phyloP scores from a whole-genome alignment of 768 basidiomycete genomes.

The Nevesoporus exiguus region DNA sequence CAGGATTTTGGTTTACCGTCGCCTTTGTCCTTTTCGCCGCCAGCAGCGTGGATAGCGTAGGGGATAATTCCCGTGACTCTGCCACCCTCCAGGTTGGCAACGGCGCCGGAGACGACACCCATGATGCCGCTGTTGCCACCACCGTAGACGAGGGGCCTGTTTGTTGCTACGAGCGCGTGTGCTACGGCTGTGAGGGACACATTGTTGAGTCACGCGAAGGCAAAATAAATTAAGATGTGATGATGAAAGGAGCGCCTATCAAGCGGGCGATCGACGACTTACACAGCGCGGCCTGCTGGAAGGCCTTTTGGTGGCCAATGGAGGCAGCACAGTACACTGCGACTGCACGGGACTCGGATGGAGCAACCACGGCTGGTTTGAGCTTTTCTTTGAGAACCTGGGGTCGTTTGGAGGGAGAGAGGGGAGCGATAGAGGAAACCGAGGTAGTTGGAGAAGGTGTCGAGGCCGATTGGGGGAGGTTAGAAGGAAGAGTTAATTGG shows the following conservation, averaged over 20 bases:
- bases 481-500: conserved; percentile 10
- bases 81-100: conserved; percentile 57
- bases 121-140: conserved; percentile 83
- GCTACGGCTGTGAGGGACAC: conserved; percentile 56
- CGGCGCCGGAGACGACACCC: conserved; percentile 73
- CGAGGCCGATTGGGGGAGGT: background rate
- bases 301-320: conserved; percentile 58
- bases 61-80: conserved; percentile 78
- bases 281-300: conserved; percentile 68
- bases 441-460: background rate
- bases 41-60: conserved; percentile 63
- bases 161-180: conserved; percentile 56
- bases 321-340: conserved; percentile 87
- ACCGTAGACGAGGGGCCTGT: conserved; percentile 77
- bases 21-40: conserved; percentile 58
- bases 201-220: conserved; percentile 3
- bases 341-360: conserved; percentile 41
- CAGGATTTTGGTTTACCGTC: conserved; percentile 21
- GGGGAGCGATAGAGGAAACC: background rate
- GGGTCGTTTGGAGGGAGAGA: background rate
- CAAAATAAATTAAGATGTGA: background rate
- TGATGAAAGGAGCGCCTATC: background rate
- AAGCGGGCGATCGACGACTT: conserved; percentile 30
- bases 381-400: conserved; percentile 8
- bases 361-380: conserved; percentile 27